Conservation (phyloP, 108 stramenopile genomes). For the Pinguiococcus pyrenoidosus region DNA sequence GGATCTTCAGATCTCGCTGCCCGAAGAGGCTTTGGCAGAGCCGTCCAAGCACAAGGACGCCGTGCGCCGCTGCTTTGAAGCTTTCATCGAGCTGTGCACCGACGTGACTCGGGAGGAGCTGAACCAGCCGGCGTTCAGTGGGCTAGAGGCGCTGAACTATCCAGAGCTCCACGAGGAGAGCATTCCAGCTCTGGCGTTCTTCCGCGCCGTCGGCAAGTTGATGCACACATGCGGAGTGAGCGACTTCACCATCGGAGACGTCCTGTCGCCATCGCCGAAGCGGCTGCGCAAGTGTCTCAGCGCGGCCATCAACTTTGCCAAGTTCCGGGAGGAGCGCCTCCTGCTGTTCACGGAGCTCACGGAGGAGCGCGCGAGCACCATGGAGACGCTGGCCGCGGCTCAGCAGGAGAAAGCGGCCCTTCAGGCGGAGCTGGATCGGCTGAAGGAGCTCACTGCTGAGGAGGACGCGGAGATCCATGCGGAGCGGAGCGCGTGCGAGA, state of each 20-base stretch:
- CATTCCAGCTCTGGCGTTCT: conserved; percentile 64
- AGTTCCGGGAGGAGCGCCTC: conserved; percentile 76
- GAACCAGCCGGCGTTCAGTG: not conserved
- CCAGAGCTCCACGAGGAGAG: conserved; percentile 71
- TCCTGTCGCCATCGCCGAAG: conserved; percentile 49
- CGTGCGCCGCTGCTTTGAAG: conserved; percentile 39
- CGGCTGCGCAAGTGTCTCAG: conserved; percentile 69
- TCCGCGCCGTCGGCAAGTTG: conserved; percentile 51
- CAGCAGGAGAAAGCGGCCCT: conserved; percentile 2
- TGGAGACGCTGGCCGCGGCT: not conserved
- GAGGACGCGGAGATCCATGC: conserved; percentile 5
- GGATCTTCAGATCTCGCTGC: conserved; percentile 59
- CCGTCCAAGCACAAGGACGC: conserved; percentile 63
- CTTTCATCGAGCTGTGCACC: conserved; percentile 34
- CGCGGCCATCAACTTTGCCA: conserved; percentile 83
- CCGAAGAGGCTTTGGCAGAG: conserved; percentile 57
- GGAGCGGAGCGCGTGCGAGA: conserved; percentile 1
- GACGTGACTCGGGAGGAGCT: conserved; percentile 24
- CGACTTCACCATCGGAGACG: conserved; percentile 76
- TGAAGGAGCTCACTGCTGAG: conserved; percentile 13
- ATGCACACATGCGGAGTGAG: conserved; percentile 65
- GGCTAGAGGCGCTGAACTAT: conserved; percentile 25
- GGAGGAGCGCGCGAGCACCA: conserved; percentile 18
- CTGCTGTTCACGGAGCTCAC: conserved; percentile 49
- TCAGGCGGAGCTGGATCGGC: not conserved